A percentile compares a stretch with the other conserved stretches of the same genome.
Evolutionary conservation across 2,329 filamentous ascomycete species (phyloP).

Genomic region (Colletotrichum sojae): DNA sequence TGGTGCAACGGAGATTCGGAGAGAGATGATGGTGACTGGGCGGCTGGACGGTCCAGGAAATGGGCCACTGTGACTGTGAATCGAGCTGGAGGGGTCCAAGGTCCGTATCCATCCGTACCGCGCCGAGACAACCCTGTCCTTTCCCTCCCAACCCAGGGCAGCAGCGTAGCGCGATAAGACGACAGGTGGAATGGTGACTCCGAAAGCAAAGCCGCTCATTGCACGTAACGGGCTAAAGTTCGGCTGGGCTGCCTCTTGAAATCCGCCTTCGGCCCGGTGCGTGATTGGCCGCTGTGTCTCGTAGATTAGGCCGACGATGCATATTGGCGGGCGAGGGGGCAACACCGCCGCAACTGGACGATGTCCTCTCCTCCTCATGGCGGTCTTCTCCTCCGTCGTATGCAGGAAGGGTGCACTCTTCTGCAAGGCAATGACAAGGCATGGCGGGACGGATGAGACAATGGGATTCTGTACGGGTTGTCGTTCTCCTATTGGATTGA

Average conservation of each 20-base stretch:
- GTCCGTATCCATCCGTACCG: neutral
- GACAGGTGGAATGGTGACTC: conserved; percentile 4
- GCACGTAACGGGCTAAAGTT: conserved; percentile 5
- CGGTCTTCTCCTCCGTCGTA: conserved; percentile 17
- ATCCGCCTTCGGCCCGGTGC: neutral
- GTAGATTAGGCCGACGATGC: conserved; percentile 7
- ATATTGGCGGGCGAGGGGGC: neutral
- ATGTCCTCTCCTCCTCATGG: conserved; percentile 9
- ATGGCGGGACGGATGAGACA: neutral
- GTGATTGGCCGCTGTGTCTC: conserved; percentile 5
- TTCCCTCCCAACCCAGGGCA: no score
- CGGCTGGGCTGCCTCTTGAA: conserved; percentile 20
- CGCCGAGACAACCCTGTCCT: neutral
- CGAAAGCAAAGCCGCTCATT: no score
- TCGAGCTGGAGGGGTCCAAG: neutral
- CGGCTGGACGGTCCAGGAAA: neutral
- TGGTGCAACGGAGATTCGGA: conserved; percentile 35
- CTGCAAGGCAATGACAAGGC: conserved; percentile 15
- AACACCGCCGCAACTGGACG: no score
- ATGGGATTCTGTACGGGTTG: conserved; percentile 9
- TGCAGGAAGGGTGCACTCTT: conserved; percentile 34
- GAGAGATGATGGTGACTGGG: conserved; percentile 9
- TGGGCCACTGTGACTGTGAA: no score
- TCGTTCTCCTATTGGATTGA: neutral
- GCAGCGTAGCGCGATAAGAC: conserved; percentile 16